Conservation (phyloP, 1,139 yeast species). For the Suhomyces taliae region DNA sequence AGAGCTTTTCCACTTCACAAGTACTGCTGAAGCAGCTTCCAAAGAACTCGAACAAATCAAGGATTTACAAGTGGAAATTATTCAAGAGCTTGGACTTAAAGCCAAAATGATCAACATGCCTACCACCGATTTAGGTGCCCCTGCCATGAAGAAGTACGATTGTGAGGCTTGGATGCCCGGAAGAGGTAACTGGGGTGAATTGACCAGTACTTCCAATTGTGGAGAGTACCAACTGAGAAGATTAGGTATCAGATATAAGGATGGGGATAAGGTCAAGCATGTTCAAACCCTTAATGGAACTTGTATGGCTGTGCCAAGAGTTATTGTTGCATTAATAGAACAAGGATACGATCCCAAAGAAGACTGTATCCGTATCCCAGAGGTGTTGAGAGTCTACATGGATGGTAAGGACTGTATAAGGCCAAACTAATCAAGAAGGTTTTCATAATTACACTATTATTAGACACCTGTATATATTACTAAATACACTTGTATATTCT, state of each 20-base stretch:
- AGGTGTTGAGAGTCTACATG: conserved; percentile 66
- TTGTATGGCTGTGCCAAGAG: conserved; percentile 92
- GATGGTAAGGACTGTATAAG: conserved; percentile 49
- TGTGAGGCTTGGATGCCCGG: conserved; percentile 99
- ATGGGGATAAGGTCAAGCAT: conserved; percentile 38
- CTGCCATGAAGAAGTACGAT: conserved; percentile 89
- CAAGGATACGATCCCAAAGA: conserved; percentile 67
- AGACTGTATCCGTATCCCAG: conserved; percentile 63
- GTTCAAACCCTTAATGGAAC: conserved; percentile 93
- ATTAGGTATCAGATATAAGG: conserved; percentile 60
- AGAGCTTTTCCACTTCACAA: conserved; percentile 82
- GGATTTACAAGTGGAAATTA: conserved; percentile 62
- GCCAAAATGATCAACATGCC: conserved; percentile 91
- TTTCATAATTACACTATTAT: neutral
- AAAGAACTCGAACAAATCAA: conserved; percentile 60
- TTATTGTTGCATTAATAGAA: conserved; percentile 84
- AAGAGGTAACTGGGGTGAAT: conserved; percentile 88
- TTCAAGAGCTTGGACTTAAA: conserved; percentile 66
- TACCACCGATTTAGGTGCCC: conserved; percentile 86
- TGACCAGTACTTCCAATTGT: conserved; percentile 89
- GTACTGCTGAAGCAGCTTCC: conserved; percentile 45
- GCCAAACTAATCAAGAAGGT: neutral
- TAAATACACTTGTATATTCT: neutral
- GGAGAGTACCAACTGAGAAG: conserved; percentile 89
- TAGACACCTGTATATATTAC: neutral